Evolutionary conservation across 1,139 yeast genomes (phyloP).

Genomic region (Saccharomyces hybrid): DNA sequence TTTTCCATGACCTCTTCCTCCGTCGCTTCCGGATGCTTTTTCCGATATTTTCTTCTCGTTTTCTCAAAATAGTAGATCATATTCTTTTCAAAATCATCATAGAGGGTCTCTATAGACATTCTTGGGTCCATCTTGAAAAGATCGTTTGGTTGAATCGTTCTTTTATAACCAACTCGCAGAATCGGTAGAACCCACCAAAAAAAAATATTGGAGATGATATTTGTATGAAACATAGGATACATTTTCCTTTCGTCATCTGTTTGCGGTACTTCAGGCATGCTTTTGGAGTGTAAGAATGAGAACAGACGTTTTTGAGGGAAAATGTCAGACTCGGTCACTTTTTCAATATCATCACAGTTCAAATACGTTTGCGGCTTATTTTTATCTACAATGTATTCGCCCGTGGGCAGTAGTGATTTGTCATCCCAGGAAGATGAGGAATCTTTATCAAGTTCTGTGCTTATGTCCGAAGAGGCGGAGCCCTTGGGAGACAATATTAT

Average conservation of each 20-base stretch:
- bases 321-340: constrained; percentile 27
- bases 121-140: constrained; percentile 48
- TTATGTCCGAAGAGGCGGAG: neutral
- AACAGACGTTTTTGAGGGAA: constrained; percentile 36
- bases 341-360: constrained; percentile 28
- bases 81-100: constrained; percentile 36
- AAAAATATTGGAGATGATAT: constrained; percentile 35
- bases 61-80: constrained; percentile 36
- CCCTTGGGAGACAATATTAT: neutral
- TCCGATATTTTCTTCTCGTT: constrained; percentile 25
- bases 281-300: constrained; percentile 36
- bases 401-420: constrained; percentile 10
- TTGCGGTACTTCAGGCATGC: constrained; percentile 48
- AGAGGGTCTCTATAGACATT: constrained; percentile 43
- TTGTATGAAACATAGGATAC: constrained; percentile 37
- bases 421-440: neutral
- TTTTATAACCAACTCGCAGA: constrained; percentile 54
- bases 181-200: constrained; percentile 58
- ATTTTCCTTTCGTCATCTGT: constrained; percentile 41
- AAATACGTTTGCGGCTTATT: constrained; percentile 29
- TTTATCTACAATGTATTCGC: constrained; percentile 20
- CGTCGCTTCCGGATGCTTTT: constrained; percentile 30
- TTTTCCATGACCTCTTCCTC: constrained; percentile 28
- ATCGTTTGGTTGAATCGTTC: constrained; percentile 61
- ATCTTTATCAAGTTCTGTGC: neutral